phyloP scores from a whole-genome alignment of 2,329 filamentous ascomycete species.

The Beauveria scarabaeidicola region DNA sequence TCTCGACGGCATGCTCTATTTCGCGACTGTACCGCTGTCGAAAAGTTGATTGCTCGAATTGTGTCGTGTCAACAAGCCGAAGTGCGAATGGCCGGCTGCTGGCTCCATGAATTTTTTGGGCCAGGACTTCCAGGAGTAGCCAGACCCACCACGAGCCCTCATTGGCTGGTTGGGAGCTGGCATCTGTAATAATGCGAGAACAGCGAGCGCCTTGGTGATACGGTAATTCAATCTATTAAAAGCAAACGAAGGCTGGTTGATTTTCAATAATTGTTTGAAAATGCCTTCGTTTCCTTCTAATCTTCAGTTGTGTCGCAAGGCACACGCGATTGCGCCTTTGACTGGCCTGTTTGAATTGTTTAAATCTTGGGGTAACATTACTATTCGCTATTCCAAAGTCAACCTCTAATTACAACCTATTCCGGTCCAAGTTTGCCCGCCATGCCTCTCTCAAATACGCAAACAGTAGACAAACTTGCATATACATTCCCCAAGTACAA shows the following conservation, averaged over 20 bases:
- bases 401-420: constrained; percentile 5
- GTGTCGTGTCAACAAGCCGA: not conserved
- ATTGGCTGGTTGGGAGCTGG: not conserved
- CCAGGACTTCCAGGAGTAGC: not conserved
- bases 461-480: not conserved
- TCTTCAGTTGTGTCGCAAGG: not conserved
- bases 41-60: not conserved
- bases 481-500: not conserved
- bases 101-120: constrained; percentile 5
- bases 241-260: too few relatives aligned
- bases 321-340: too few relatives aligned
- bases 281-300: not conserved
- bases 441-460: not conserved
- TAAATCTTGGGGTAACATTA: not conserved
- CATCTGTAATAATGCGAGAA: not conserved
- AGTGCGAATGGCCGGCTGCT: not conserved
- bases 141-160: not conserved
- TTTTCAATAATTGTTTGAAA: too few relatives aligned
- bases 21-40: not conserved
- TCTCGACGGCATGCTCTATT: constrained; percentile 5
- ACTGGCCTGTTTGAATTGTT: too few relatives aligned
- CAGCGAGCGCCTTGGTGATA: too few relatives aligned
- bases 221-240: too few relatives aligned
- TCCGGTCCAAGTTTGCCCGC: not conserved
- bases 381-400: constrained; percentile 8